A percentile compares a stretch with the other conserved stretches of the same genome.
phyloP scores from a whole-genome alignment of 306 rosid species.

The Canavalia ensiformis region DNA sequence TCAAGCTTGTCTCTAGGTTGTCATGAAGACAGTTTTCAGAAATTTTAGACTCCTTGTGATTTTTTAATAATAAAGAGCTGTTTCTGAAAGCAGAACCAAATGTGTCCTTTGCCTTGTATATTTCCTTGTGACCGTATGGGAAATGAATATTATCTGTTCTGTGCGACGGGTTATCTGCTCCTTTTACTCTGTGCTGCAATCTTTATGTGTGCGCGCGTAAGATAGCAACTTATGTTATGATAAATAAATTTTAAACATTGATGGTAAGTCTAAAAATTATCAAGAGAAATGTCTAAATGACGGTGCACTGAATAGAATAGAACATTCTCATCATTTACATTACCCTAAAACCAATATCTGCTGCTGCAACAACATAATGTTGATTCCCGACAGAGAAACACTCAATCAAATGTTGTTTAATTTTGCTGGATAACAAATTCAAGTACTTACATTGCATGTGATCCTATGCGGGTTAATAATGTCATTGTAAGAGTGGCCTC shows the following conservation, averaged over 20 bases:
- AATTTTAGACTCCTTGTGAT: neutral
- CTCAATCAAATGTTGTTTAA: neutral
- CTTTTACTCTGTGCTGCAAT: neutral
- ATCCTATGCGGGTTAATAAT: neutral
- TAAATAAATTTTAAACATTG: neutral
- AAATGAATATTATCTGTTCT: slow-evolving; percentile 3
- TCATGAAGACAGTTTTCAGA: neutral
- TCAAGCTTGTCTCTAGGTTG: slow-evolving; percentile 5
- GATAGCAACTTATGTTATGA: neutral
- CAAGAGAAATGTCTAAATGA: slow-evolving; percentile 7
- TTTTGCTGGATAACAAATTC: neutral
- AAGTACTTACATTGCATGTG: neutral
- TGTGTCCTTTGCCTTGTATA: slow-evolving; percentile 13
- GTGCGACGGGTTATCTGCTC: neutral
- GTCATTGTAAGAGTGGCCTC: neutral
- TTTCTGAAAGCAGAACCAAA: slow-evolving; percentile 16
- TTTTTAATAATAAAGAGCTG: neutral
- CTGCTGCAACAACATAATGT: neutral
- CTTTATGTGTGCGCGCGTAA: neutral
- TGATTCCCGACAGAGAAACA: neutral
- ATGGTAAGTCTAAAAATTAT: neutral
- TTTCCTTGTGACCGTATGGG: neutral
- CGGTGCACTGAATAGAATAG: neutral
- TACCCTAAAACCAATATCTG: neutral
- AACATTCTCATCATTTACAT: neutral